Base-by-base conservation (phyloP, 2,329 filamentous ascomycete species). In the Huntiella savannae region DNA sequence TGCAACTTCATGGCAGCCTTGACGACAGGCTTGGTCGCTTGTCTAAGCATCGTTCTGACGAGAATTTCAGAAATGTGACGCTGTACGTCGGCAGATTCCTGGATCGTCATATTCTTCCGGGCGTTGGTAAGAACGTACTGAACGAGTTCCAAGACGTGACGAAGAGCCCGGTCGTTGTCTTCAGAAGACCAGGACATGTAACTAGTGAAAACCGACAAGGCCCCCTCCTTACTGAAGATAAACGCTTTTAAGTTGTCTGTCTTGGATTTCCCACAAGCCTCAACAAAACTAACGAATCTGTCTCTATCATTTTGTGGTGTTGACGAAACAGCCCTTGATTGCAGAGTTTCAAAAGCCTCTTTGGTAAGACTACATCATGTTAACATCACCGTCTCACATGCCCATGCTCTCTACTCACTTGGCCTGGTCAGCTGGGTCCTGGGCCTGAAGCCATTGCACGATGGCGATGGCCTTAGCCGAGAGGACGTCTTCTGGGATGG, bases 1-100 rank as follows among this genome's bases (percentile, higher is more conserved):
- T 84, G 62, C 12, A 71, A 71, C 55, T 78, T 77, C 50, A 85
- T 70, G 5, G 77, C 73, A 33, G 79, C 79, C 57, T 84, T 84
- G 36, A 77, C 75, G 44, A 78, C 66, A 7, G 76, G 70, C 52
- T 73, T 76, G 12, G 75, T 67, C 33, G 74, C 74, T 50, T 72
- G 67, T 48, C 73, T 69, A 16, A 69, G 66, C 37, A 82, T 68
- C 11, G 79, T 73, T 1, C 71, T 68, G 12, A 81, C 55, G 5
- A 77, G 65, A 4, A 63, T 69, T 19, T 65, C 58, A 12, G 77
- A 54, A 5, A 79, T 63, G 12, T 55, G 57, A 13, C 56, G 53
- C 53, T 69, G 71, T 32, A 69, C 62, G 3, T 56, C 50, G 10
- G 53, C 54, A 2, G 62, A 62, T 3, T 56, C 50, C 10, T 53